phyloP scores from a whole-genome alignment of 2,329 filamentous ascomycete species.

The Curvularia hawaiiensis region DNA sequence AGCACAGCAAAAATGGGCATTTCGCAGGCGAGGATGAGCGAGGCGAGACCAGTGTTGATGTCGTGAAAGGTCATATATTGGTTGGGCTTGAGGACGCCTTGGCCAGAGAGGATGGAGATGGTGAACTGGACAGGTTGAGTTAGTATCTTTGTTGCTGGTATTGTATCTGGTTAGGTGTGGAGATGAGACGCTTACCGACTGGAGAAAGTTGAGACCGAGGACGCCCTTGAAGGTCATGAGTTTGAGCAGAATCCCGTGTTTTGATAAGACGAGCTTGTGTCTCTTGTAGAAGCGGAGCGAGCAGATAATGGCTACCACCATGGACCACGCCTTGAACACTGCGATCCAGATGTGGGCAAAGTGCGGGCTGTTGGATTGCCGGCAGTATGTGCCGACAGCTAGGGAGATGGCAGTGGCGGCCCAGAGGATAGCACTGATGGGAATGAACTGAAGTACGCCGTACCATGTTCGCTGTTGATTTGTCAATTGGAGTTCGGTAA shows the following conservation, averaged over 20 bases:
- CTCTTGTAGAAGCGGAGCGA: slow-evolving; percentile 33
- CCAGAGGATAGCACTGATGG: slow-evolving; percentile 36
- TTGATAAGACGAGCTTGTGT: slow-evolving; percentile 26
- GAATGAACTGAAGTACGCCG: slow-evolving; percentile 40
- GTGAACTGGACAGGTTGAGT: slow-evolving; percentile 24
- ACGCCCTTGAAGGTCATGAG: slow-evolving; percentile 41
- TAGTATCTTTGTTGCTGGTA: background rate
- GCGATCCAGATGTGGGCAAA: slow-evolving; percentile 42
- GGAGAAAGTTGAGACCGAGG: slow-evolving; percentile 36
- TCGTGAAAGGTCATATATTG: slow-evolving; percentile 40
- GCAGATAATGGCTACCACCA: slow-evolving; percentile 26
- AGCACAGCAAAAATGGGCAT: slow-evolving; percentile 41
- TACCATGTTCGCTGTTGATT: slow-evolving; percentile 36
- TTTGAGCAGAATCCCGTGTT: slow-evolving; percentile 37
- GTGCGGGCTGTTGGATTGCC: slow-evolving; percentile 33
- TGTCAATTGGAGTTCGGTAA: background rate
- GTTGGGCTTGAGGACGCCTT: slow-evolving; percentile 27
- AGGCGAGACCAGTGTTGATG: slow-evolving; percentile 32
- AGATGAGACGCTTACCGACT: slow-evolving; percentile 29
- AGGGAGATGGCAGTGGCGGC: slow-evolving; percentile 30
- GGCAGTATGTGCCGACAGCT: slow-evolving; percentile 36
- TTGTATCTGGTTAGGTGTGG: background rate
- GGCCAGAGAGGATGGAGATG: slow-evolving; percentile 36
- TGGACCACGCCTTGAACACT: slow-evolving; percentile 28
- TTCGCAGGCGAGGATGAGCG: slow-evolving; percentile 38